These are phyloP conservation scores for Boletus sp. DNA, from an alignment of 1,284 basidiomycete species.

Conservation along the genomic window DNA sequence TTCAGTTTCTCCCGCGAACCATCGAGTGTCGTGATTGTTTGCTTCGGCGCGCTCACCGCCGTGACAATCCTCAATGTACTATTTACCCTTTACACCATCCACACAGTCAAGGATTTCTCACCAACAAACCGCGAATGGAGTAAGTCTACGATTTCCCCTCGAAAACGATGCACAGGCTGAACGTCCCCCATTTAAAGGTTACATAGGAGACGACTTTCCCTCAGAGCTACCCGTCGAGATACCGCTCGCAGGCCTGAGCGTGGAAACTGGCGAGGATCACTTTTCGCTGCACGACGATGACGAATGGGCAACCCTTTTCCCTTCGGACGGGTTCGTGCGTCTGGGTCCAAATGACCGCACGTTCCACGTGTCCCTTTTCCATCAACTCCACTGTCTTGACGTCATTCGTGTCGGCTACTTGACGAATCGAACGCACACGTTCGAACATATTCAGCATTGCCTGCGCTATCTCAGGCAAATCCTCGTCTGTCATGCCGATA, in stretches of 20 bases:
- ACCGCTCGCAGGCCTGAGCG: constrained; percentile 26
- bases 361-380: constrained; percentile 36
- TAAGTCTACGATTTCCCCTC: constrained; percentile 2
- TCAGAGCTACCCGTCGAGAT: constrained; percentile 29
- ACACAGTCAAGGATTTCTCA: constrained; percentile 10
- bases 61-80: constrained; percentile 27
- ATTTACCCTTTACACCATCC: constrained; percentile 20
- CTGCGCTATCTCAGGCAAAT: constrained; percentile 40
- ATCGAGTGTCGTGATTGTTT: constrained; percentile 4
- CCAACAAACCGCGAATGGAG: constrained; percentile 26
- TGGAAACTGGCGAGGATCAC: constrained; percentile 23
- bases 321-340: constrained; percentile 37
- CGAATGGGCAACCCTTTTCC: constrained; percentile 40
- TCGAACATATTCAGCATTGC: constrained; percentile 40
- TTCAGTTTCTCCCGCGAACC: background rate
- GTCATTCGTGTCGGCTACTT: constrained; percentile 31
- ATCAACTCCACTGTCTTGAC: constrained; percentile 40
- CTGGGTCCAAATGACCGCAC: constrained; percentile 34
- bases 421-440: constrained; percentile 31
- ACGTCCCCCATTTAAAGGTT: constrained; percentile 12
- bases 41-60: constrained; percentile 18
- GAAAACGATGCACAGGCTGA: background rate
- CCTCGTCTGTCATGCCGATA: constrained; percentile 40
- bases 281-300: constrained; percentile 34
- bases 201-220: constrained; percentile 31